Conservation (phyloP, 495 filamentous ascomycete species). For the Tuber brumale region DNA sequence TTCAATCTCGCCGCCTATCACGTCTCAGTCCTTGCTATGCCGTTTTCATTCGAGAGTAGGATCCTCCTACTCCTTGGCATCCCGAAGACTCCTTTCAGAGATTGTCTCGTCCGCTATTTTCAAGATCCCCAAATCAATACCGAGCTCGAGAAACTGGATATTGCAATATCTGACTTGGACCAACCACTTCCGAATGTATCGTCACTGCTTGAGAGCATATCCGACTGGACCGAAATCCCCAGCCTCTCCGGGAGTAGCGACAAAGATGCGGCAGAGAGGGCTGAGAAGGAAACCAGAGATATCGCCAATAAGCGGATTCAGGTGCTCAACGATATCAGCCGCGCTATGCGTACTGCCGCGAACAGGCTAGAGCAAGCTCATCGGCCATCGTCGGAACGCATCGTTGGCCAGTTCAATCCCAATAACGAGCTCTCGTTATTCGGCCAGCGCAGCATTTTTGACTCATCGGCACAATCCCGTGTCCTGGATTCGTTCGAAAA, state of each 20-base stretch:
- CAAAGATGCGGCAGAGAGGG: conserved; percentile 22
- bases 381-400: conserved; percentile 5
- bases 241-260: conserved; percentile 18
- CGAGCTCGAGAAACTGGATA: conserved; percentile 7
- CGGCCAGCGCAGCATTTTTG: conserved; percentile 35
- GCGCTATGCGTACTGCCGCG: conserved; percentile 26
- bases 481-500: conserved; percentile 24
- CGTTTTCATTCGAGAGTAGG: neutral
- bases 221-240: conserved; percentile 36
- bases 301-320: conserved; percentile 23
- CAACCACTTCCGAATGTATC: conserved; percentile 20
- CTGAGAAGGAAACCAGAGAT: conserved; percentile 32
- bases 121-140: neutral
- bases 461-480: conserved; percentile 22
- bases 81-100: conserved; percentile 5
- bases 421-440: conserved; percentile 27
- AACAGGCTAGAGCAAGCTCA: conserved; percentile 19
- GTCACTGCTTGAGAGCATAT: conserved; percentile 31
- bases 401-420: conserved; percentile 23
- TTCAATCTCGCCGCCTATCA: neutral
- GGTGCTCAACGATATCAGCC: conserved; percentile 33
- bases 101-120: neutral
- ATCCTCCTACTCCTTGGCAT: conserved; percentile 7
- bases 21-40: neutral
- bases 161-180: neutral